Evolutionary conservation across 2,329 filamentous ascomycete species (phyloP).

Genomic region (Passalora sequoiae): DNA sequence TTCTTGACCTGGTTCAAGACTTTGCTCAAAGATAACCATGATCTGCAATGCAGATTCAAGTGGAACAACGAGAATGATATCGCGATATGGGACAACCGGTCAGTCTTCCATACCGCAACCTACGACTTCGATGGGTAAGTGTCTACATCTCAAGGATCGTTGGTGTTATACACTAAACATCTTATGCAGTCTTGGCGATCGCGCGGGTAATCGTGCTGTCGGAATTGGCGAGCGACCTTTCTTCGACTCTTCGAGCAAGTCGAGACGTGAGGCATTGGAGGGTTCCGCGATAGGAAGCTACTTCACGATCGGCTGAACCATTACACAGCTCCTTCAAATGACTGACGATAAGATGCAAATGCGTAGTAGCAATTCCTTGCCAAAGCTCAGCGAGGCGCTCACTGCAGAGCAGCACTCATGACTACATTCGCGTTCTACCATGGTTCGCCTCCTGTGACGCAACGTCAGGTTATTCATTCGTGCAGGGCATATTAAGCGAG

Average conservation of each 20-base stretch:
- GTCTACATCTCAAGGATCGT: background rate
- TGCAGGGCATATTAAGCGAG: no score
- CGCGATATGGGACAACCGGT: conserved; percentile 63
- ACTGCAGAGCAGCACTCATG: no score
- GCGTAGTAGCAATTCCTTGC: no score
- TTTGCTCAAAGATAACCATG: conserved; percentile 46
- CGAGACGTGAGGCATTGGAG: conserved; percentile 30
- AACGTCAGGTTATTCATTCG: no score
- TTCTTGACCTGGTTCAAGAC: conserved; percentile 24
- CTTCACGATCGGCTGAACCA: conserved; percentile 6
- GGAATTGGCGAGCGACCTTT: conserved; percentile 54
- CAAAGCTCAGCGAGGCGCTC: no score
- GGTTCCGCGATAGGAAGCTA: conserved; percentile 2
- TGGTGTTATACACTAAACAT: background rate
- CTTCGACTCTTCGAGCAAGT: conserved; percentile 48
- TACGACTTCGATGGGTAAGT: conserved; percentile 53
- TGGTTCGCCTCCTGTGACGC: no score
- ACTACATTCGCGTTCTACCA: no score
- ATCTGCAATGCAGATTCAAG: conserved; percentile 46
- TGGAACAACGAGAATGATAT: conserved; percentile 48
- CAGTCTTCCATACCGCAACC: conserved; percentile 56
- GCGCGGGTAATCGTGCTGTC: conserved; percentile 51
- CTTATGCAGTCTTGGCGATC: conserved; percentile 39
- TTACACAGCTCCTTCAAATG: background rate
- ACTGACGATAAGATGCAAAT: no score